Evolutionary conservation across 164 flowering plant species (phyloP).

Genomic region (Sextonia rubra): DNA sequence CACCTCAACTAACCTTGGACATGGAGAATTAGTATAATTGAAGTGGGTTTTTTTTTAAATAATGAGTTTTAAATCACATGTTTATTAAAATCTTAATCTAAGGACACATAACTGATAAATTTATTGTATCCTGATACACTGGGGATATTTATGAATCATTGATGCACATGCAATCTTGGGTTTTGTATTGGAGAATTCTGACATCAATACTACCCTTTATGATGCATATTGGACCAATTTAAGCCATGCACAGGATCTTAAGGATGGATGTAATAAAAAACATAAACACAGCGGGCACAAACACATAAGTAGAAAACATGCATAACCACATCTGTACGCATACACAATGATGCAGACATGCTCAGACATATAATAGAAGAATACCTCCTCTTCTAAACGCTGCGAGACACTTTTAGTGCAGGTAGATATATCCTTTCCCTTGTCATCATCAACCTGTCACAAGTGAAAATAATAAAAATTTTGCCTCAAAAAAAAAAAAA

Average conservation of each 20-base stretch:
- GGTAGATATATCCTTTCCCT: slow-evolving; percentile 45
- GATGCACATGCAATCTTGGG: not conserved
- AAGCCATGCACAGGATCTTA: not conserved
- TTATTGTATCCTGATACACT: not conserved
- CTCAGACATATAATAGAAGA: not conserved
- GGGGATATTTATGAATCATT: not conserved
- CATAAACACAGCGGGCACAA: not conserved
- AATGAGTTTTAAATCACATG: no score
- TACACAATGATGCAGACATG: slow-evolving; percentile 1
- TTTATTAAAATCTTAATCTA: no score
- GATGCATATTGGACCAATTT: not conserved
- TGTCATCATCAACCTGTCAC: slow-evolving; percentile 71
- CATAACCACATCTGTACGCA: not conserved
- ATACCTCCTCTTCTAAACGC: slow-evolving; percentile 84
- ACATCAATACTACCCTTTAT: not conserved
- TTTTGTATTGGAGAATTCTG: not conserved
- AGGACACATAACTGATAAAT: no score
- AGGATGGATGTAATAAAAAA: not conserved
- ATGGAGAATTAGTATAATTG: no score
- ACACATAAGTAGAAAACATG: not conserved
- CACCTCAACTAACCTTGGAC: no score
- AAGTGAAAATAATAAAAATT: not conserved
- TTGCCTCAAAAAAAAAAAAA: not conserved
- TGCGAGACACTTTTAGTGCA: slow-evolving; percentile 56
- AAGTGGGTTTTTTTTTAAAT: no score